These are phyloP conservation scores for Elaphomyces granulatus DNA, from an alignment of 495 filamentous ascomycete genomes.

Conservation along the genomic window DNA sequence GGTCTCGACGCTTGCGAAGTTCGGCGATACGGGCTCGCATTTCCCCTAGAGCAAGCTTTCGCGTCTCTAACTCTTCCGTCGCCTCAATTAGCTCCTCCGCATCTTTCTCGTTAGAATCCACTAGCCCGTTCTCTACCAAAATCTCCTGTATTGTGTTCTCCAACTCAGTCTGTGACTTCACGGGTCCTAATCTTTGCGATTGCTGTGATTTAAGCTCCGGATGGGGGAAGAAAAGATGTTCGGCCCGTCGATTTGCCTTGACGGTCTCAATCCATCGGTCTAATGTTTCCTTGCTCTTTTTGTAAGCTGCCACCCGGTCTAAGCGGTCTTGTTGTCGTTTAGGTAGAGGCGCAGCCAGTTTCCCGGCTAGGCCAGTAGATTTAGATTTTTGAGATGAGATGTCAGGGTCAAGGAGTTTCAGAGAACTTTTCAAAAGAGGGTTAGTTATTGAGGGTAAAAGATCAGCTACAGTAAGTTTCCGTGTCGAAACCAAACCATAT, in stretches of 20 bases:
- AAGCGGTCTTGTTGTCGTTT: conserved; percentile 83
- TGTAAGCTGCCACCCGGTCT: conserved; percentile 71
- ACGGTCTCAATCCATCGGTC: conserved; percentile 89
- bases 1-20: conserved; percentile 63
- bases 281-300: conserved; percentile 82
- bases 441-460: conserved; percentile 62
- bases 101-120: conserved; percentile 39
- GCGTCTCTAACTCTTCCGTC: conserved; percentile 55
- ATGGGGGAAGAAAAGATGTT: conserved; percentile 84
- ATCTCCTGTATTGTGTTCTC: conserved; percentile 76
- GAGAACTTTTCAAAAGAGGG: conserved; percentile 59
- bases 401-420: conserved; percentile 45
- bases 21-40: conserved; percentile 59
- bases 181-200: conserved; percentile 29
- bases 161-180: conserved; percentile 57
- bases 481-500: conserved; percentile 41
- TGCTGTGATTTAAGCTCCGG: conserved; percentile 48
- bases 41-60: conserved; percentile 52
- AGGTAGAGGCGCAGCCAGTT: conserved; percentile 69
- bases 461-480: conserved; percentile 69
- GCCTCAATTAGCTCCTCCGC: conserved; percentile 50
- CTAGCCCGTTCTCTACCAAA: conserved; percentile 74
- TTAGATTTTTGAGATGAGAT: conserved; percentile 32
- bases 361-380: conserved; percentile 44
- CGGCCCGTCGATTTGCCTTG: conserved; percentile 80